A percentile compares a stretch with the other conserved stretches of the same genome.
Conservation (phyloP, 257 asterid species). For the Mentha longifolia region DNA sequence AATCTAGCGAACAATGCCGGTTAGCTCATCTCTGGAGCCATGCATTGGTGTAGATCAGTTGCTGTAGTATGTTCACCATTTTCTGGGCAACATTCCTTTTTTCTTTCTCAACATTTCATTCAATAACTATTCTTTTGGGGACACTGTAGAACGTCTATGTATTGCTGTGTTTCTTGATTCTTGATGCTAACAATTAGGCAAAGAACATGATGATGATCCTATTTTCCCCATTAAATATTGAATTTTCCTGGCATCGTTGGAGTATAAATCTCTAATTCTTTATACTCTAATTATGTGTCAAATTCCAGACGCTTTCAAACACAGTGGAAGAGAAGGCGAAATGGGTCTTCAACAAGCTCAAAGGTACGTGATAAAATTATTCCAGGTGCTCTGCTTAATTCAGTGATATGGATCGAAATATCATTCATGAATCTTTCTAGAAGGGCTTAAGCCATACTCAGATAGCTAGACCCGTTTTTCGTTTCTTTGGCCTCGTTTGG, state of each 20-base stretch:
- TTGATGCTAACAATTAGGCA: constrained; percentile 12
- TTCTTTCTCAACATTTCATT: not conserved
- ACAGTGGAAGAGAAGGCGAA: constrained; percentile 97
- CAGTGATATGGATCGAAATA: not conserved
- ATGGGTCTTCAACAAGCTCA: constrained; percentile 96
- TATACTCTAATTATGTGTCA: constrained; percentile 13
- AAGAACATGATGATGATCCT: not conserved
- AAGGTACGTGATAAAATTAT: constrained; percentile 50
- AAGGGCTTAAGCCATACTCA: not conserved
- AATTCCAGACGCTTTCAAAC: constrained; percentile 68
- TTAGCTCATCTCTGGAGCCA: not conserved
- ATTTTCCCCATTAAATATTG: not conserved
- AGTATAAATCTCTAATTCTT: not conserved
- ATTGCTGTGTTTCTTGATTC: not conserved
- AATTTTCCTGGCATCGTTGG: constrained; percentile 1
- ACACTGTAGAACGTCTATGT: not conserved
- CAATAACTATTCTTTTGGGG: not conserved
- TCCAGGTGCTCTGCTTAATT: too few species aligned
- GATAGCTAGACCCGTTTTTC: not conserved
- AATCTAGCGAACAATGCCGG: not conserved
- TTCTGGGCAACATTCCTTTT: not conserved
- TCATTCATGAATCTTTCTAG: not conserved
- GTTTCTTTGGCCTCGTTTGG: too few species aligned
- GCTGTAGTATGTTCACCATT: not conserved
- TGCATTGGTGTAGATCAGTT: not conserved